Conservation (phyloP, 2,329 filamentous ascomycete genomes). For the Trichoderma guizhouense region DNA sequence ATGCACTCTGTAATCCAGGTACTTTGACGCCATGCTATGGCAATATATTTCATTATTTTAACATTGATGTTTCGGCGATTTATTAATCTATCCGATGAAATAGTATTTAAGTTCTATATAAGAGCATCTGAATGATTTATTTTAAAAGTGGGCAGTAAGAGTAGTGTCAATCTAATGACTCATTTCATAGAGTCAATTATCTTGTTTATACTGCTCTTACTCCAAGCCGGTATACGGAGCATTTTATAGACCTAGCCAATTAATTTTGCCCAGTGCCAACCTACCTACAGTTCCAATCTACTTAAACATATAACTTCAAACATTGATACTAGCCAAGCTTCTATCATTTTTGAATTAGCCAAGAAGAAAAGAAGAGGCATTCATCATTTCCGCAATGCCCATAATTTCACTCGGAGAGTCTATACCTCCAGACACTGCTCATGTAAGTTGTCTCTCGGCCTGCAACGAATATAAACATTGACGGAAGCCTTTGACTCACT, state of each 20-base stretch:
- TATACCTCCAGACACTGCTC: slow-evolving; percentile 73
- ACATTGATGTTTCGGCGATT: background rate
- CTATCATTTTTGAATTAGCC: background rate
- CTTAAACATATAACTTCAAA: background rate
- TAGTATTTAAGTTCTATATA: background rate
- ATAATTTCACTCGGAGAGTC: slow-evolving; percentile 60
- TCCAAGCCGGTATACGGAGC: background rate
- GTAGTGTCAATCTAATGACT: background rate
- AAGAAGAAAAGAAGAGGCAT: background rate
- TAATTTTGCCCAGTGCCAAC: background rate
- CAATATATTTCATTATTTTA: background rate
- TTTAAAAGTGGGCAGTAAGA: background rate
- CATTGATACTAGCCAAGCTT: background rate
- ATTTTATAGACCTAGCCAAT: background rate
- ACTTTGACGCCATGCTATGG: background rate
- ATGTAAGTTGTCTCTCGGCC: slow-evolving; percentile 52
- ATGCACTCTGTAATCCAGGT: background rate
- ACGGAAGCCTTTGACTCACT: background rate
- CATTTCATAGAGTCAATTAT: background rate
- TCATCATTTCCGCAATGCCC: slow-evolving; percentile 39
- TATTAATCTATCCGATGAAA: background rate
- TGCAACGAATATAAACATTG: background rate
- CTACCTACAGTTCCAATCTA: background rate
- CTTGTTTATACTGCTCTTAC: background rate
- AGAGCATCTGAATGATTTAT: background rate